Percentiles rank a stretch among this genome's conserved stretches.
Conservation (phyloP, 305 asterid genomes). For the Solanum aculeatissimum region DNA sequence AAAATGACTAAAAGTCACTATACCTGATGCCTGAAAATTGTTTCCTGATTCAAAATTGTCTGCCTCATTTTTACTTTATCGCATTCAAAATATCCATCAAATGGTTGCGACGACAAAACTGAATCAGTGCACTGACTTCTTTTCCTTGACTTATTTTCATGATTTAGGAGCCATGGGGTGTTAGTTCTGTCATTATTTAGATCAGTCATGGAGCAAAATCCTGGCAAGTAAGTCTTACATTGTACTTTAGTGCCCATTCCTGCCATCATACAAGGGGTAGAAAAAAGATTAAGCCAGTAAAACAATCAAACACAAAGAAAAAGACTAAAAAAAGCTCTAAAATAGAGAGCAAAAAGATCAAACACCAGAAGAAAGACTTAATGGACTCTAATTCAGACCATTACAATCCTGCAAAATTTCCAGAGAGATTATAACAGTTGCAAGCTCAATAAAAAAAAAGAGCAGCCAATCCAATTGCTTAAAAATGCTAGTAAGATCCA, state of each 20-base stretch:
- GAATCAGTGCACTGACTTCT: not conserved
- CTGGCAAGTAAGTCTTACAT: conserved; percentile 1
- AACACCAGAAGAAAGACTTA: not conserved
- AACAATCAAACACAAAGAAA: not conserved
- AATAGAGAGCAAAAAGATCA: not conserved
- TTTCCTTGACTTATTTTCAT: not conserved
- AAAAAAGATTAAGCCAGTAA: not conserved
- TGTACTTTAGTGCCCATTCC: conserved; percentile 15
- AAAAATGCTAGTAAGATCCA: not conserved
- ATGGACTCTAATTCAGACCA: not conserved
- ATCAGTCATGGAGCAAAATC: not conserved
- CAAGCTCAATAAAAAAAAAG: not conserved
- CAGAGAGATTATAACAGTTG: not conserved
- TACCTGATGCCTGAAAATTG: conserved; percentile 12
- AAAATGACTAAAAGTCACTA: not conserved
- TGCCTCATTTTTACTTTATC: conserved; percentile 3
- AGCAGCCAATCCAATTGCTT: not conserved
- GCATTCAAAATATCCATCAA: not conserved
- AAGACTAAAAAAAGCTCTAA: not conserved
- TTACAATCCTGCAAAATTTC: not conserved
- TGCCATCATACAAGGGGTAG: not conserved
- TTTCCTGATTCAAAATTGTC: conserved; percentile 8
- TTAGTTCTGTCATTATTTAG: not conserved
- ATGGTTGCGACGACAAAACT: not conserved
- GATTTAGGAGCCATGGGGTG: not conserved